Percentiles rank a stretch among this genome's conserved stretches.
These are phyloP conservation scores for Zopfochytrium polystomum DNA, from an alignment of 371 early-diverging fungal genomes.

Conservation along the genomic window DNA sequence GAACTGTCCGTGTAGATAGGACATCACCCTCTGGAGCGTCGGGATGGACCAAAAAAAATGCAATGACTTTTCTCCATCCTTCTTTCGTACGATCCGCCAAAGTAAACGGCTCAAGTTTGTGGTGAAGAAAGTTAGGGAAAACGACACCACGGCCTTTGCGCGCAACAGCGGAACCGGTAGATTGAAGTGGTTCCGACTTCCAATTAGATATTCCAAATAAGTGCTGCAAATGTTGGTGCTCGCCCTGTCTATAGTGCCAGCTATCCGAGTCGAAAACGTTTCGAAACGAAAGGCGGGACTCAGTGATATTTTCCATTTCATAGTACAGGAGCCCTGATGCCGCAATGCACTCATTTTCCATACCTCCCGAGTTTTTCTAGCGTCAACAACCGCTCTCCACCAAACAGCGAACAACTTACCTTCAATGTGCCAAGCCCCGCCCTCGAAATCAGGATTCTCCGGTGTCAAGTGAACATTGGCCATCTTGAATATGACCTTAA, in stretches of 20 bases:
- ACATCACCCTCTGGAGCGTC: conserved; percentile 7
- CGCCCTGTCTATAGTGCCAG: too few species aligned
- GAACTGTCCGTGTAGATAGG: conserved; percentile 43
- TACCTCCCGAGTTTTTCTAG: conserved; percentile 67
- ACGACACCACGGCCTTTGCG: conserved; percentile 48
- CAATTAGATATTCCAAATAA: too few species aligned
- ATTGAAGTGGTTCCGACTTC: too few species aligned
- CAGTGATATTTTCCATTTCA: conserved; percentile 56
- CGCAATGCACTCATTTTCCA: conserved; percentile 59
- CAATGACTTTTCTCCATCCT: conserved; percentile 53
- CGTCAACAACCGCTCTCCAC: too few species aligned
- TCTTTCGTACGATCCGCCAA: conserved; percentile 47
- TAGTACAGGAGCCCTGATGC: conserved; percentile 63
- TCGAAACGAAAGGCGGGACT: conserved; percentile 47
- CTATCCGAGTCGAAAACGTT: too few species aligned
- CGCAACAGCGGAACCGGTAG: background rate
- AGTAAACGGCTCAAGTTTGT: conserved; percentile 45
- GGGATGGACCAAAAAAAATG: conserved; percentile 53
- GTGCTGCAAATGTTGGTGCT: too few species aligned
- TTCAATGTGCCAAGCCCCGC: conserved; percentile 64
- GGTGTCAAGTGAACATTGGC: conserved; percentile 59
- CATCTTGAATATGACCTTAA: conserved; percentile 68
- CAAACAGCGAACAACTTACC: too few species aligned
- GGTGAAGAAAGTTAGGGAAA: conserved; percentile 65
- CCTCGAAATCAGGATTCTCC: conserved; percentile 50